These are phyloP conservation scores for Coemansia sp. DNA, from an alignment of 192 early-diverging fungal genomes.

Conservation along the genomic window DNA sequence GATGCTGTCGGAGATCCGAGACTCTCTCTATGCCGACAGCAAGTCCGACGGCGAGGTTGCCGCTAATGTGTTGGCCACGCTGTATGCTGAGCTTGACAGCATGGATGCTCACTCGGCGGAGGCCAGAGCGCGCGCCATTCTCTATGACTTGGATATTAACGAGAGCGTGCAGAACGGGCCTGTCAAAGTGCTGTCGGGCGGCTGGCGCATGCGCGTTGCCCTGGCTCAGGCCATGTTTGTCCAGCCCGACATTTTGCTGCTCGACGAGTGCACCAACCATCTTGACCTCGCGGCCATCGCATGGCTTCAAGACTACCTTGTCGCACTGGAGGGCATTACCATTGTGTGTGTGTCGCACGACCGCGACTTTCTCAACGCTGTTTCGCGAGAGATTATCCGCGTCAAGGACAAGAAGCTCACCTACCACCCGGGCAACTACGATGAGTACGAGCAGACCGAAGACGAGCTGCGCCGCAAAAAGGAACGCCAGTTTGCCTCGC, in stretches of 20 bases:
- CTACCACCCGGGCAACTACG: slow-evolving; percentile 84
- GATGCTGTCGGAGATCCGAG: slow-evolving; percentile 20
- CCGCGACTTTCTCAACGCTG: slow-evolving; percentile 78
- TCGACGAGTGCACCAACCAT: slow-evolving; percentile 90
- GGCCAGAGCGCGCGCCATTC: slow-evolving; percentile 65
- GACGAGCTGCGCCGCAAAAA: slow-evolving; percentile 71
- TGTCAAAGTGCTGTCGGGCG: slow-evolving; percentile 67
- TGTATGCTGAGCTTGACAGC: slow-evolving; percentile 59
- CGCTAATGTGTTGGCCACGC: slow-evolving; percentile 56
- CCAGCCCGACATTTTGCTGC: slow-evolving; percentile 75
- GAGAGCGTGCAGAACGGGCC: slow-evolving; percentile 59
- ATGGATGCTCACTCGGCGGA: slow-evolving; percentile 64
- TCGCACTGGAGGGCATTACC: slow-evolving; percentile 60
- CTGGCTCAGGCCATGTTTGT: slow-evolving; percentile 82
- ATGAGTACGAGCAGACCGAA: slow-evolving; percentile 72
- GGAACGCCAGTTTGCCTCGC: slow-evolving; percentile 58
- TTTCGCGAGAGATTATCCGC: slow-evolving; percentile 72
- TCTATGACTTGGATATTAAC: slow-evolving; percentile 72
- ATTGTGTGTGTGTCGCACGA: slow-evolving; percentile 90
- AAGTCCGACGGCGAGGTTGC: slow-evolving; percentile 47
- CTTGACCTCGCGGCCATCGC: slow-evolving; percentile 87
- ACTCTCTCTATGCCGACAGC: slow-evolving; percentile 23
- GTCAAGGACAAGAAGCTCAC: slow-evolving; percentile 67
- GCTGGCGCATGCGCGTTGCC: slow-evolving; percentile 87
- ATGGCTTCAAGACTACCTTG: slow-evolving; percentile 83